Evolutionary conservation across 768 basidiomycete species (phyloP).

Genomic region (Terana coerulea): DNA sequence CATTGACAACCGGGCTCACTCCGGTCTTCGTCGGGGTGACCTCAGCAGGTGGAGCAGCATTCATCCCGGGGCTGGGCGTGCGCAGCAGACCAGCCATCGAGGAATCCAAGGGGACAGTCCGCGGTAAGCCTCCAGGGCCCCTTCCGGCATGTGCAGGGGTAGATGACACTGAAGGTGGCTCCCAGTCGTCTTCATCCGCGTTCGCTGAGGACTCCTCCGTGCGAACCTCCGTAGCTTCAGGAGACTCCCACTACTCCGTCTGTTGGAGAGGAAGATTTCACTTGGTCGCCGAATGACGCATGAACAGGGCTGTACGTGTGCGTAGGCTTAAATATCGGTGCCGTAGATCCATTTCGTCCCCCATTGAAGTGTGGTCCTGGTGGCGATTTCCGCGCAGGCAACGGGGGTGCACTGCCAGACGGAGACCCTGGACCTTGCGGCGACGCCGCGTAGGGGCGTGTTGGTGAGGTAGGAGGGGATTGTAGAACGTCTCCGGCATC

Average conservation of each 20-base stretch:
- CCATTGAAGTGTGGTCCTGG: conserved; percentile 22
- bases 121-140: conserved; percentile 44
- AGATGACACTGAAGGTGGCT: conserved; percentile 14
- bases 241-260: no score
- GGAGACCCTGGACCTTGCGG: no score
- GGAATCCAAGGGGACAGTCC: conserved; percentile 46
- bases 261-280: not conserved
- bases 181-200: conserved; percentile 24
- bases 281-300: not conserved
- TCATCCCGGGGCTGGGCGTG: not conserved
- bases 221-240: no score
- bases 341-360: conserved; percentile 12
- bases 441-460: conserved; percentile 7
- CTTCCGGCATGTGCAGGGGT: conserved; percentile 45
- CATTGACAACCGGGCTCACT: conserved; percentile 4
- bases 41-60: not conserved
- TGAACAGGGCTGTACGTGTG: conserved; percentile 36
- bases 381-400: conserved; percentile 22
- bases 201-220: not conserved
- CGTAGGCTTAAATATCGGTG: conserved; percentile 38
- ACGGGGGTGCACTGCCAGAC: conserved; percentile 13
- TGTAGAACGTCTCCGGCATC: conserved; percentile 34
- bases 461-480: conserved; percentile 26
- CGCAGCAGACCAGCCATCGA: conserved; percentile 20
- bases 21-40: not conserved